A percentile compares a stretch with the other conserved stretches of the same genome.
These are phyloP conservation scores for Euphrasia arctica DNA, from an alignment of 305 asterid genomes.

Conservation along the genomic window DNA sequence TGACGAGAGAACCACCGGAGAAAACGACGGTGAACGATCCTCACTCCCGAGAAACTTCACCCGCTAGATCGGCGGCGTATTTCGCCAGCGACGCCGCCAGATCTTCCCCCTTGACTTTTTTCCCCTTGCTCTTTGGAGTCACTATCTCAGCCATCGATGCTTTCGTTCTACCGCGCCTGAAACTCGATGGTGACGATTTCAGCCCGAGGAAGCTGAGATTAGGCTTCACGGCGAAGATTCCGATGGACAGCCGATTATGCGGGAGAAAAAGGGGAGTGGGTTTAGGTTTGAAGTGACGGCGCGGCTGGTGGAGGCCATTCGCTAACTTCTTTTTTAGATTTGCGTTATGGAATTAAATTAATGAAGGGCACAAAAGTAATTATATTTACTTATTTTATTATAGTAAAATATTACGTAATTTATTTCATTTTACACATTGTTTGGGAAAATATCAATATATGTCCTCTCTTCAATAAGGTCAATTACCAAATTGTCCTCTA, in stretches of 20 bases:
- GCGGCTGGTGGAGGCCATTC: slow-evolving; percentile 39
- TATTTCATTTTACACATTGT: too few relatives aligned
- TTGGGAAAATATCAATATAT: too few relatives aligned
- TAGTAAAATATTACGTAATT: too few relatives aligned
- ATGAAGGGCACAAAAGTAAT: too few relatives aligned
- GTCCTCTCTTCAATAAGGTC: too few relatives aligned
- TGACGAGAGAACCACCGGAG: slow-evolving; percentile 83
- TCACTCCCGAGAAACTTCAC: slow-evolving; percentile 38
- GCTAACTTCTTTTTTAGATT: too few relatives aligned
- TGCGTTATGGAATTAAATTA: too few relatives aligned
- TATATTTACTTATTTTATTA: too few relatives aligned
- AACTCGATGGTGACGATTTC: slow-evolving; percentile 22
- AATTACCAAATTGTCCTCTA: too few relatives aligned
- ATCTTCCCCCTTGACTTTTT: slow-evolving; percentile 53
- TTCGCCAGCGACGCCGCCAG: slow-evolving; percentile 64
- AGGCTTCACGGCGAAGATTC: too few relatives aligned
- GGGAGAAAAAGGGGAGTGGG: slow-evolving; percentile 26
- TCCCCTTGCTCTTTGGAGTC: slow-evolving; percentile 21
- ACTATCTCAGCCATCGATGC: slow-evolving; percentile 39
- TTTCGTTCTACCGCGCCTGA: slow-evolving; percentile 13
- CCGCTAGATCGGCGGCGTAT: slow-evolving; percentile 57
- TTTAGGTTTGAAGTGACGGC: slow-evolving; percentile 31
- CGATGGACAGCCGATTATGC: slow-evolving; percentile 26
- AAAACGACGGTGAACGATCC: slow-evolving; percentile 66
- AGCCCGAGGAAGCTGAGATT: background rate